phyloP scores from a whole-genome alignment of 78 protist genomes.

The Mantamonas sphyraenae region DNA sequence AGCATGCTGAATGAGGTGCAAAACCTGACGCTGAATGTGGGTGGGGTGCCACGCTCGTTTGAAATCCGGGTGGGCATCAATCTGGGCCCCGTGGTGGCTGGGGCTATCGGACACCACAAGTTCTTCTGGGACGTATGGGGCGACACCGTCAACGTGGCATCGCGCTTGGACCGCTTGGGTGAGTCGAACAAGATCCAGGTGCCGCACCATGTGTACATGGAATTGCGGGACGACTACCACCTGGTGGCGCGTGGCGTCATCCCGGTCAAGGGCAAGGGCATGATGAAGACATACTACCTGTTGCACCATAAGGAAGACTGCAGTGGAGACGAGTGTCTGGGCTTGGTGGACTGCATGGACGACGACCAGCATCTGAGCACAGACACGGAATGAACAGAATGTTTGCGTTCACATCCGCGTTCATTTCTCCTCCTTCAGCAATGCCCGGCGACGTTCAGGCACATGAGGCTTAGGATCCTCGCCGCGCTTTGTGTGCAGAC shows the following conservation, averaged over 20 bases:
- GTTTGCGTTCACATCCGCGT: too few species aligned
- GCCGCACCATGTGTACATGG: constrained; percentile 17
- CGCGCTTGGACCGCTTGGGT: constrained; percentile 55
- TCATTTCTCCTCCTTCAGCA: too few species aligned
- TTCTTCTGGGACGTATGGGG: constrained; percentile 74
- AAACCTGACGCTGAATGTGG: background rate
- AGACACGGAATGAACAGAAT: too few species aligned
- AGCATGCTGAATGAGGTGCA: constrained; percentile 15
- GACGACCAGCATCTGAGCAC: too few species aligned
- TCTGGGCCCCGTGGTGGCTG: constrained; percentile 68
- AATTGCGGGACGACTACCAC: constrained; percentile 19
- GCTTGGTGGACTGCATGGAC: too few species aligned
- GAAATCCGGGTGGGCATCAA: constrained; percentile 46
- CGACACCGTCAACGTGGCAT: constrained; percentile 64
- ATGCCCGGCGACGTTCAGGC: too few species aligned
- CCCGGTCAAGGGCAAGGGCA: constrained; percentile 61
- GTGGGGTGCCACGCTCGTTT: background rate
- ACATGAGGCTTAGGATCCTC: too few species aligned
- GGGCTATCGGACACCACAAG: constrained; percentile 55
- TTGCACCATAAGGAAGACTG: constrained; percentile 13
- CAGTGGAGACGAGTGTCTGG: too few species aligned
- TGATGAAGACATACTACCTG: constrained; percentile 51
- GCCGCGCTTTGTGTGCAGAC: too few species aligned
- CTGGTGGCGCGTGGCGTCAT: constrained; percentile 21
- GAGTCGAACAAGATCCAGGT: constrained; percentile 43